Conservation (phyloP, 805 yeast genomes). For the Nakazawaea holstii region DNA sequence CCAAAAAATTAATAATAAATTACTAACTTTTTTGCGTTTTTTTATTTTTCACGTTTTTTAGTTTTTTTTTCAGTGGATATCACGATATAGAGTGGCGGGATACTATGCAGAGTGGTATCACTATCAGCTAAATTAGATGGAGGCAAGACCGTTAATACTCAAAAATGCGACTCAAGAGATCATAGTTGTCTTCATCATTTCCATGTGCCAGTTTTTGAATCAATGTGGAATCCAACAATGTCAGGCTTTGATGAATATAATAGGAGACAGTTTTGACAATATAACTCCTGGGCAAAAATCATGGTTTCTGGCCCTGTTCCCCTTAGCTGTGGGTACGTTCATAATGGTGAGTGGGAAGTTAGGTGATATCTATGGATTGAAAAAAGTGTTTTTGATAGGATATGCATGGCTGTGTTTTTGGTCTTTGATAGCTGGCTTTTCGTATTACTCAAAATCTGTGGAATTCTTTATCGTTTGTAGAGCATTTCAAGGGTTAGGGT, state of each 20-base stretch:
- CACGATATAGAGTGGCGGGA: no score
- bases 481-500: constrained; percentile 62
- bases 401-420: constrained; percentile 51
- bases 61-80: no score
- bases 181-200: neutral
- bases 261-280: constrained; percentile 25
- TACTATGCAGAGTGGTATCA: neutral
- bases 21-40: no score
- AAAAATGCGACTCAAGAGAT: neutral
- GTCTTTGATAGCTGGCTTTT: constrained; percentile 55
- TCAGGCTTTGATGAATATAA: constrained; percentile 21
- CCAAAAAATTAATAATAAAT: no score
- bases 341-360: constrained; percentile 62
- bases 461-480: constrained; percentile 49
- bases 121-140: neutral
- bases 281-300: constrained; percentile 29
- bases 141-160: neutral
- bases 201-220: constrained; percentile 27
- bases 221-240: constrained; percentile 31
- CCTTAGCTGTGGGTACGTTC: constrained; percentile 68
- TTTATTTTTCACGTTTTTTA: no score
- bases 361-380: constrained; percentile 70
- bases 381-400: constrained; percentile 47
- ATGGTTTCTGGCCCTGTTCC: constrained; percentile 72
- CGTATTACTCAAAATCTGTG: constrained; percentile 43